phyloP scores from a whole-genome alignment of 176 grass and related monocot genomes.

The Typha latifolia region DNA sequence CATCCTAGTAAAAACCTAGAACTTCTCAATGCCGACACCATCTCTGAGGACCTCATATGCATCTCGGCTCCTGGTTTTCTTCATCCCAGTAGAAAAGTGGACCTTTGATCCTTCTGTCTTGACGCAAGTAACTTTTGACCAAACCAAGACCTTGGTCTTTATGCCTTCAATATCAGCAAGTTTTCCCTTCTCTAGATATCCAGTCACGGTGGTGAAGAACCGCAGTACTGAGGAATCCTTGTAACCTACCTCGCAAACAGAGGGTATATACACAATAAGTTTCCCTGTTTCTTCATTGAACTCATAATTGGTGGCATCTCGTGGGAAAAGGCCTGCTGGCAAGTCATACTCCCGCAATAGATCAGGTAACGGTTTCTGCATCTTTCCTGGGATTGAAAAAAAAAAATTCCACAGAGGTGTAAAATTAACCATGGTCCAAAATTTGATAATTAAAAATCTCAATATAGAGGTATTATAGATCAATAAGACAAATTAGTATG shows the following conservation, averaged over 20 bases:
- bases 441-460: no score
- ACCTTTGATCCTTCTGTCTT: slow-evolving; percentile 71
- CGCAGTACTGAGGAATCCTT: slow-evolving; percentile 84
- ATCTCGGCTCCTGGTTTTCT: slow-evolving; percentile 60
- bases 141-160: slow-evolving; percentile 80
- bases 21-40: slow-evolving; percentile 75
- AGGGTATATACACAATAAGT: slow-evolving; percentile 65
- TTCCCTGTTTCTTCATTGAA: slow-evolving; percentile 82
- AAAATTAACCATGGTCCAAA: no score
- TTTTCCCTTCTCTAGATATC: slow-evolving; percentile 84
- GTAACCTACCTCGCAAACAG: slow-evolving; percentile 78
- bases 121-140: slow-evolving; percentile 69
- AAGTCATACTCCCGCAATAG: slow-evolving; percentile 77
- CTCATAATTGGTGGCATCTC: slow-evolving; percentile 86
- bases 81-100: slow-evolving; percentile 60
- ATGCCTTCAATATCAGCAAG: slow-evolving; percentile 76
- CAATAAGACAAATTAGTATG: background rate
- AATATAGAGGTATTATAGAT: no score
- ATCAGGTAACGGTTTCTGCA: slow-evolving; percentile 82
- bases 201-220: slow-evolving; percentile 75
- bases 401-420: no score
- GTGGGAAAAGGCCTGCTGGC: slow-evolving; percentile 73
- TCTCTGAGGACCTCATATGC: slow-evolving; percentile 79
- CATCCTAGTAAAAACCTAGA: slow-evolving; percentile 30
- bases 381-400: slow-evolving; percentile 48